Percentiles rank a stretch among this genome's conserved stretches.
phyloP scores from a whole-genome alignment of 345 rosid genomes.

The Geranium brycei region DNA sequence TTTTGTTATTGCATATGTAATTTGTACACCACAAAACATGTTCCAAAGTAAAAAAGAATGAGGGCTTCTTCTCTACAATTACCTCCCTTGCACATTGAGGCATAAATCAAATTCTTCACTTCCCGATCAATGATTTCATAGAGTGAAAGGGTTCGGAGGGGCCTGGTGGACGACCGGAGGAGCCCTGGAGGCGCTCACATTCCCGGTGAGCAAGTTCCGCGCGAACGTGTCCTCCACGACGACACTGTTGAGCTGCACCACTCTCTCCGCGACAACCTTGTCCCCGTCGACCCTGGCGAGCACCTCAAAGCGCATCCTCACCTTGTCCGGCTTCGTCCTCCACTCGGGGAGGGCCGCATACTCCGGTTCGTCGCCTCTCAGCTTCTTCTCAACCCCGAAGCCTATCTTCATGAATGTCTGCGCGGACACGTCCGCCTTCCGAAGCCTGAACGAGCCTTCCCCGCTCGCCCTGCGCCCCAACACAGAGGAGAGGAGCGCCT shows the following conservation, averaged over 20 bases:
- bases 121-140: constrained; percentile 18
- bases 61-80: no score
- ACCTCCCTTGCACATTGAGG: no score
- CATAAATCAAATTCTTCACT: background rate
- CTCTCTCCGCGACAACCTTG: constrained; percentile 57
- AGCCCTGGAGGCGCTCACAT: constrained; percentile 39
- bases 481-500: constrained; percentile 56
- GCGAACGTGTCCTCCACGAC: constrained; percentile 51
- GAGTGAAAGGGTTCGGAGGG: constrained; percentile 50
- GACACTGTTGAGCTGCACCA: constrained; percentile 53
- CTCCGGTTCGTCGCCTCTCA: constrained; percentile 34
- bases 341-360: constrained; percentile 45
- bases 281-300: constrained; percentile 77
- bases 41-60: no score
- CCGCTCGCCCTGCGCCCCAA: constrained; percentile 59
- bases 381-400: constrained; percentile 67
- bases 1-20: no score
- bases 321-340: constrained; percentile 69
- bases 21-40: no score
- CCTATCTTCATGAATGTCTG: constrained; percentile 77
- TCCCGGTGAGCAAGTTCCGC: constrained; percentile 32
- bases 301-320: constrained; percentile 78
- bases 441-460: constrained; percentile 62
- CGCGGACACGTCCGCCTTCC: constrained; percentile 71
- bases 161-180: constrained; percentile 35